These are phyloP conservation scores for Colletotrichum horii DNA, from an alignment of 2,329 filamentous ascomycete species.

Conservation along the genomic window DNA sequence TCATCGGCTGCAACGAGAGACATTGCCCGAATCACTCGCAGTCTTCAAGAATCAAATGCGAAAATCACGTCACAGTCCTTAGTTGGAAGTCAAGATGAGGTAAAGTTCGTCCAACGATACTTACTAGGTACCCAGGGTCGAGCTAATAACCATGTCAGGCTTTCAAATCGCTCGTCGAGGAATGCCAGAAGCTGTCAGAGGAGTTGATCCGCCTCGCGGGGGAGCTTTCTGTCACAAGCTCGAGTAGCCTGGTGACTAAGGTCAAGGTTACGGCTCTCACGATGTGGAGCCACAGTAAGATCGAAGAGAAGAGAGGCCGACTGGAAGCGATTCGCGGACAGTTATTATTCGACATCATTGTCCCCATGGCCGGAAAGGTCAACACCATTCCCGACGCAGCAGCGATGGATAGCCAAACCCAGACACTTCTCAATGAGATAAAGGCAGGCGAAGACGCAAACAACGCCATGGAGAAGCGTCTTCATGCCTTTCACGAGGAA, in stretches of 20 bases:
- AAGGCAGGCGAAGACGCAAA: fast-evolving
- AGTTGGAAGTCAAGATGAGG: too few species aligned
- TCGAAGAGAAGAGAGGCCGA: fast-evolving
- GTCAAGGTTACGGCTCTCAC: fast-evolving
- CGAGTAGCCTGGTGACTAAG: fast-evolving
- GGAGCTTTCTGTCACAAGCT: fast-evolving
- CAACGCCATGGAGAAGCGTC: not conserved
- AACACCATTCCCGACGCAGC: fast-evolving
- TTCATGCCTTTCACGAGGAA: not conserved
- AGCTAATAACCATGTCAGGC: too few species aligned
- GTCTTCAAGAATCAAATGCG: not conserved
- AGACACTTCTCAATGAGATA: fast-evolving
- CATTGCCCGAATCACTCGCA: not conserved
- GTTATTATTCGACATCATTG: not conserved
- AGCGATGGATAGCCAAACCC: fast-evolving
- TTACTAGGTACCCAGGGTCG: too few species aligned
- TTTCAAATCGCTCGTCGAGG: not conserved
- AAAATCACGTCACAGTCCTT: too few species aligned
- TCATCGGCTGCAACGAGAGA: not conserved
- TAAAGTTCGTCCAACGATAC: too few species aligned
- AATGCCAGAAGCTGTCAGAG: fast-evolving
- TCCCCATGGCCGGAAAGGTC: fast-evolving
- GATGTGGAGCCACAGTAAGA: not conserved
- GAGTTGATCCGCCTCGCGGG: not conserved
- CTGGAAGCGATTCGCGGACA: not conserved